Conservation (phyloP, 2,329 filamentous ascomycete species). For the Xylaria hypoxylon region DNA sequence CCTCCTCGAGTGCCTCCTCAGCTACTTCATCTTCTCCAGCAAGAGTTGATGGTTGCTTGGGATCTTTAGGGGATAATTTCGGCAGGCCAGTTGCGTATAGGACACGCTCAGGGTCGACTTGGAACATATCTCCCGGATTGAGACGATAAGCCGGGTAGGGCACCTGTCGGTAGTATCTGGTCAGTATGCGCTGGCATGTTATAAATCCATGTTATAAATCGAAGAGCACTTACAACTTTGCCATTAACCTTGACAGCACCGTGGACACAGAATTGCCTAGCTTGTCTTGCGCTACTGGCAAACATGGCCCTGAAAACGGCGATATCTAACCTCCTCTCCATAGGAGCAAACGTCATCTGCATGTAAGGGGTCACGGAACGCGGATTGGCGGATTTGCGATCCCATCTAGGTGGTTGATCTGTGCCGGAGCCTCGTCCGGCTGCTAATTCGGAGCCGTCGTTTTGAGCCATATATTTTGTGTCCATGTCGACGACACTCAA, state of each 20-base stretch:
- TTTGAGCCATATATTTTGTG: conserved; percentile 78
- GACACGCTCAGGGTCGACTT: conserved; percentile 89
- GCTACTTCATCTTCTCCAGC: conserved; percentile 40
- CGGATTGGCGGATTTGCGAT: not conserved
- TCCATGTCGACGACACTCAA: conserved; percentile 89
- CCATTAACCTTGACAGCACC: conserved; percentile 96
- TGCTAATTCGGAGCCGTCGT: conserved; percentile 86
- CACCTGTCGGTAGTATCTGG: conserved; percentile 70
- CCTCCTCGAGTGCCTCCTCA: conserved; percentile 41
- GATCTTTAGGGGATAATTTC: conserved; percentile 60
- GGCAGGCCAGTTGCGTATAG: conserved; percentile 85
- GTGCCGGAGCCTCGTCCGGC: conserved; percentile 84
- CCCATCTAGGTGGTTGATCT: conserved; percentile 49
- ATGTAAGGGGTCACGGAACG: conserved; percentile 82
- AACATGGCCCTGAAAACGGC: conserved; percentile 94
- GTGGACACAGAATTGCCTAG: conserved; percentile 93
- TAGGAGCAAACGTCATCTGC: conserved; percentile 93
- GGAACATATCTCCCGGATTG: conserved; percentile 98
- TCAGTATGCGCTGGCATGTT: conserved; percentile 21
- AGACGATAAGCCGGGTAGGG: conserved; percentile 89
- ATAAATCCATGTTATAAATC: not conserved
- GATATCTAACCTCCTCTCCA: conserved; percentile 92
- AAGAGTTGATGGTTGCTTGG: conserved; percentile 1
- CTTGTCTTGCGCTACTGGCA: conserved; percentile 91
- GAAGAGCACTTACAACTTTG: conserved; percentile 75